phyloP scores from a whole-genome alignment of 2,329 filamentous ascomycete genomes.

The Xylaria polymorpha region DNA sequence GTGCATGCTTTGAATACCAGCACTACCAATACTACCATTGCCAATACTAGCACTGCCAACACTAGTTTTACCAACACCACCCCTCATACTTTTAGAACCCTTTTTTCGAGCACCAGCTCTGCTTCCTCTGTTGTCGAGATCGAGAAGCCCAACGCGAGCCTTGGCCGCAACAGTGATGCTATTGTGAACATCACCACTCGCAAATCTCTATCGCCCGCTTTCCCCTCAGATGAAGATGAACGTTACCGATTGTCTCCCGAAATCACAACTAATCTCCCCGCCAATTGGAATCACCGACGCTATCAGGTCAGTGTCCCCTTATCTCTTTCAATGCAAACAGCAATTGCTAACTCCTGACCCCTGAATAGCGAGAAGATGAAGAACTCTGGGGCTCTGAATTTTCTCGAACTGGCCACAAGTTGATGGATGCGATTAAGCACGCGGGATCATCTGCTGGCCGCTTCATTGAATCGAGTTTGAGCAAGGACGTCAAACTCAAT shows the following conservation, averaged over 20 bases:
- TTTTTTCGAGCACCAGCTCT: slow-evolving; percentile 4
- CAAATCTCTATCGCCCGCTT: neutral
- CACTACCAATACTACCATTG: slow-evolving; percentile 25
- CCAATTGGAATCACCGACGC: slow-evolving; percentile 73
- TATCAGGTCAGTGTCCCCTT: slow-evolving; percentile 57
- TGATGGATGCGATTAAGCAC: slow-evolving; percentile 69
- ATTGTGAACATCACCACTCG: slow-evolving; percentile 24
- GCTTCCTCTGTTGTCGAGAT: slow-evolving; percentile 2
- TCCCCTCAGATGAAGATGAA: neutral
- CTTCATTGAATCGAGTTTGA: slow-evolving; percentile 63
- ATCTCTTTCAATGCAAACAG: neutral
- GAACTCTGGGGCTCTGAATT: slow-evolving; percentile 80
- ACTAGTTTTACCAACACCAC: slow-evolving; percentile 44
- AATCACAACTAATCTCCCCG: slow-evolving; percentile 62
- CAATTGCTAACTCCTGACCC: slow-evolving; percentile 3
- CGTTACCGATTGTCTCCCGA: slow-evolving; percentile 3
- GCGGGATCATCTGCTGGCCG: slow-evolving; percentile 67
- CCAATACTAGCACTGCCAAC: neutral
- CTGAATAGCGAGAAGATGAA: slow-evolving; percentile 81
- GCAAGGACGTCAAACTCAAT: slow-evolving; percentile 63
- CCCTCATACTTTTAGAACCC: neutral
- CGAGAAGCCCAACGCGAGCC: slow-evolving; percentile 31
- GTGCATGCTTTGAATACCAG: slow-evolving; percentile 42
- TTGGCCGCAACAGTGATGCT: slow-evolving; percentile 47
- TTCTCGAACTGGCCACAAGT: slow-evolving; percentile 63